Conservation (phyloP, 192 early-diverging fungal genomes). For the Phycomyces nitens region DNA sequence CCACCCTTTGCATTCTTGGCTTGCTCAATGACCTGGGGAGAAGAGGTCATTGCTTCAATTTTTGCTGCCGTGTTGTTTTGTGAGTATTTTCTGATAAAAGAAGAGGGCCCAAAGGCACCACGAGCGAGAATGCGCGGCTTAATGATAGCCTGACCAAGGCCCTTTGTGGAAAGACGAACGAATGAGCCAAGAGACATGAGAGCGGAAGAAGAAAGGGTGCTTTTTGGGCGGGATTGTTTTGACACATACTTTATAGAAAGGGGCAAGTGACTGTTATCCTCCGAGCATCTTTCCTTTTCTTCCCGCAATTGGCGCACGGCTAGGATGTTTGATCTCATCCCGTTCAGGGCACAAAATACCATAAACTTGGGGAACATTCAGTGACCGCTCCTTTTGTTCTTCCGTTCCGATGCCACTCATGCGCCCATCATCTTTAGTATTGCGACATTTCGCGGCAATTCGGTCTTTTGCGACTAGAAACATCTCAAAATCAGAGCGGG, state of each 20-base stretch:
- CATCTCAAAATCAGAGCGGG: conserved; percentile 48
- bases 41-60: conserved; percentile 11
- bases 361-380: no score
- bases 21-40: conserved; percentile 1
- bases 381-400: no score
- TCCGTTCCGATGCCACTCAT: no score
- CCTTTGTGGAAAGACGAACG: background rate
- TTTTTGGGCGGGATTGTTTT: background rate
- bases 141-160: background rate
- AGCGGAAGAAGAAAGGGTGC: background rate
- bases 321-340: no score
- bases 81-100: conserved; percentile 1
- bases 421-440: no score
- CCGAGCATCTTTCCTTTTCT: no score
- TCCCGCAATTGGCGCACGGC: no score
- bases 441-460: no score
- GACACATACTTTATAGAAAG: background rate
- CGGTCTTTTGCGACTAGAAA: no score
- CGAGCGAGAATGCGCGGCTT: background rate
- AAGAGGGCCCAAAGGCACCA: background rate
- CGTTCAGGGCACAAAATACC: no score
- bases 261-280: no score
- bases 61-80: conserved; percentile 1
- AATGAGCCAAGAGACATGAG: background rate
- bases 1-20: conserved; percentile 11